Percentiles rank a stretch among this genome's conserved stretches.
Conservation (phyloP, 345 rosid species). For the Trapa bicornis region DNA sequence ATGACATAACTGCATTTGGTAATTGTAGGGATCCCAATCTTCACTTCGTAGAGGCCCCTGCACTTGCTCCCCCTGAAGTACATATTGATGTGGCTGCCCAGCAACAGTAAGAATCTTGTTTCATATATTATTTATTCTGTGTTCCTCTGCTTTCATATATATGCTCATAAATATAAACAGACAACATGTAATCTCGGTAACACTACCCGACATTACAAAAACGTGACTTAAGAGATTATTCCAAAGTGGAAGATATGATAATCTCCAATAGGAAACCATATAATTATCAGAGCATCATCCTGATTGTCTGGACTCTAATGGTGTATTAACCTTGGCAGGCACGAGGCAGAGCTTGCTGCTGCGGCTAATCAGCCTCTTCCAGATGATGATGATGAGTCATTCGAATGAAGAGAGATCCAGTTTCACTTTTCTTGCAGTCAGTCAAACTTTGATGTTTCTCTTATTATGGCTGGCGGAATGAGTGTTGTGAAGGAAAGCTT, state of each 20-base stretch:
- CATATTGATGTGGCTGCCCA: constrained; percentile 71
- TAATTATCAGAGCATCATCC: background rate
- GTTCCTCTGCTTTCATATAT: background rate
- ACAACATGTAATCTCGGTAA: background rate
- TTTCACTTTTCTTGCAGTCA: background rate
- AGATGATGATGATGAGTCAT: constrained; percentile 63
- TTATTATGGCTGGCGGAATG: background rate
- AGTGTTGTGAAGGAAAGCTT: background rate
- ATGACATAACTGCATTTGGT: constrained; percentile 1
- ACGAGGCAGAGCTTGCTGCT: constrained; percentile 64
- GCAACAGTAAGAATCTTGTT: constrained; percentile 49
- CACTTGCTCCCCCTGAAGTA: constrained; percentile 90
- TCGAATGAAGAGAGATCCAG: constrained; percentile 28
- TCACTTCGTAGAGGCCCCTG: constrained; percentile 92
- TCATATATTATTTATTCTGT: background rate
- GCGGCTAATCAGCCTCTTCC: constrained; percentile 85
- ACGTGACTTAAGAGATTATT: too few species aligned
- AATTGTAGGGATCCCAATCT: constrained; percentile 53
- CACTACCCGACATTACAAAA: background rate
- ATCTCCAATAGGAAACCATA: too few species aligned
- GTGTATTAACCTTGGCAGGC: constrained; percentile 23
- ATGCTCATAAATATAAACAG: too few species aligned
- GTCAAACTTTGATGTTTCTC: background rate
- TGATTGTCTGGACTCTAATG: background rate
- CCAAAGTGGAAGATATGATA: too few species aligned